Base-by-base conservation (phyloP, 805 yeast genomes). In the Cyberlindnera veronae region DNA sequence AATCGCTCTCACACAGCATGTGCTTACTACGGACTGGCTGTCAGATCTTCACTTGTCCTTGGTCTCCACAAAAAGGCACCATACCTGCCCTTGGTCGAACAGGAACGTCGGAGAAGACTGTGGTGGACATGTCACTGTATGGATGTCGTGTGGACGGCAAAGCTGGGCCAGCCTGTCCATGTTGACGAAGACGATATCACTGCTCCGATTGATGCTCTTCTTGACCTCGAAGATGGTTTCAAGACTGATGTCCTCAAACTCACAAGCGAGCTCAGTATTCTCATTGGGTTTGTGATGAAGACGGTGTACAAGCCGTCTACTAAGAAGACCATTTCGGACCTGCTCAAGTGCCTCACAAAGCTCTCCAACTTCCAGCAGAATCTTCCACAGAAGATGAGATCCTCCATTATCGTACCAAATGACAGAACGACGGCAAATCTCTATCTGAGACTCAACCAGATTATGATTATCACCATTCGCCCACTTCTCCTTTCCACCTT, bases 81-180 rank as follows among this genome's bases (percentile, higher is more conserved):
- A 11, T 44, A 47, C 11, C 33, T 53, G 12, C 44, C 53, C 12
- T 12, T 39, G 5, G 46, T 42, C 19, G 63, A 61, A 32, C 48
- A 50, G 16, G 63, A 65, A 21, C 57, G 59, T 35, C 49, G 67
- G 18, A 57, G 64, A 42, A 54, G 66, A 34, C 50, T 64, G 4
- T 66, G 69, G 69, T 66, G 71, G 71, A 63, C 71, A 10, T 60
- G 61, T 16, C 64, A 58, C 44, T 54, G 61, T 6, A 52, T 65
- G 49, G 67, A 64, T 36, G 57, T 62, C 16, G 54, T 61, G 17
- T 65, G 68, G 50, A 57, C 64, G n/a, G 63, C 68, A 4, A 59
- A 65, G 28, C 46, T 64, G 18, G 61, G 68, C 16, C 58, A 63
- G 26, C 69, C 69, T 0, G 53, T 57, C n/a, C 66, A 59, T 42